phyloP scores from a whole-genome alignment of 2,329 filamentous ascomycete species.

The Curvularia verruculosa region DNA sequence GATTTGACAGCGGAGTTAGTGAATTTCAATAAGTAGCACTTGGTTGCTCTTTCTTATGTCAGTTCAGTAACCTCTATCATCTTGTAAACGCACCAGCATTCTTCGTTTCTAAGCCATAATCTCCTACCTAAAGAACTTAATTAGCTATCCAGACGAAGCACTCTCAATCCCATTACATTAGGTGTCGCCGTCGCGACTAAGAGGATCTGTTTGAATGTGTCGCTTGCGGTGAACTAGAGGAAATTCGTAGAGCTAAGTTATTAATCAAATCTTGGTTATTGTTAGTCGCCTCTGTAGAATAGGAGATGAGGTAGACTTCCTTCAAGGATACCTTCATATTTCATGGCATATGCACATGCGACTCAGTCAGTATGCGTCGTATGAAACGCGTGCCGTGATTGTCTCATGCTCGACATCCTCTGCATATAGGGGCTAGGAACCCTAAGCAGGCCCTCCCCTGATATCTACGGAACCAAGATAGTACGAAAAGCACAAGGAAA shows the following conservation, averaged over 20 bases:
- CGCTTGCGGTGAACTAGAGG: slow-evolving; percentile 10
- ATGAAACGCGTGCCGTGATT: slow-evolving; percentile 13
- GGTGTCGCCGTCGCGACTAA: not conserved
- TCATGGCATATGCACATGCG: slow-evolving; percentile 17
- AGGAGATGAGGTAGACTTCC: slow-evolving; percentile 14
- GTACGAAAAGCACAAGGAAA: not conserved
- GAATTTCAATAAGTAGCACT: too few species aligned
- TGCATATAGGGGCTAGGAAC: slow-evolving; percentile 13
- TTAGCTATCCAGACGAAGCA: not conserved
- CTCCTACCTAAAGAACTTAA: too few species aligned
- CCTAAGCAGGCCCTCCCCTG: slow-evolving; percentile 14
- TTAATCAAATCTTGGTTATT: slow-evolving; percentile 11
- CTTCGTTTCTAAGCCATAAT: too few species aligned
- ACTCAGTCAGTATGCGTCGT: not conserved
- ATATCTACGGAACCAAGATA: slow-evolving; percentile 17
- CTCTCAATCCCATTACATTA: slow-evolving; percentile 4
- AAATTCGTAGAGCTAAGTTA: slow-evolving; percentile 8
- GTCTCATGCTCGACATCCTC: slow-evolving; percentile 15
- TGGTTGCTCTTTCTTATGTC: too few species aligned
- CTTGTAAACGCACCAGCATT: too few species aligned
- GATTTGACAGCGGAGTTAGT: too few species aligned
- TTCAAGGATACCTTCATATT: slow-evolving; percentile 15
- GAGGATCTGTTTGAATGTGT: slow-evolving; percentile 9
- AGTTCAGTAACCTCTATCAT: too few species aligned
- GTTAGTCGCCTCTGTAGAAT: slow-evolving; percentile 8